Conservation (phyloP, 352 stramenopile species). For the Phytophthora sp. region DNA sequence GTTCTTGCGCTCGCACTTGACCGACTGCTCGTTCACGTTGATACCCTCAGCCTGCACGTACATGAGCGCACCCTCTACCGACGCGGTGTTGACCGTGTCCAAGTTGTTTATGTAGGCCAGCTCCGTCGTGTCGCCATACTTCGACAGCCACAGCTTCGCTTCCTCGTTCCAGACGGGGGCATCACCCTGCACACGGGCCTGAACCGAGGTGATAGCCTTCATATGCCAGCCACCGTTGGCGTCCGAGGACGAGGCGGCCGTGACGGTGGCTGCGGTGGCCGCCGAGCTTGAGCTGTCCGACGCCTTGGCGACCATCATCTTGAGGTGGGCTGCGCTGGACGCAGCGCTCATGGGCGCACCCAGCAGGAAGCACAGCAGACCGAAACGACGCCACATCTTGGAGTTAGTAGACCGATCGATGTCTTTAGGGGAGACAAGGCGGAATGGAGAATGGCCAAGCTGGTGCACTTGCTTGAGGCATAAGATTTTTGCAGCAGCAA, state of each 20-base stretch:
- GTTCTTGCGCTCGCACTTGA: constrained; percentile 66
- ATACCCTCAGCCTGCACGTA: constrained; percentile 75
- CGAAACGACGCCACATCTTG: constrained; percentile 23
- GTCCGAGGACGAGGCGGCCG: not conserved
- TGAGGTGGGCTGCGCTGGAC: constrained; percentile 12
- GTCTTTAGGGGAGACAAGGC: constrained; percentile 6
- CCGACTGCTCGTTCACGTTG: constrained; percentile 46
- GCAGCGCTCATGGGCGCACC: constrained; percentile 7
- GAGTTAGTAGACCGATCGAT: constrained; percentile 2
- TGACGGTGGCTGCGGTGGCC: constrained; percentile 6
- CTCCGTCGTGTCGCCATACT: constrained; percentile 48
- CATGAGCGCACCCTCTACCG: constrained; percentile 68
- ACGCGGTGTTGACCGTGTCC: constrained; percentile 65
- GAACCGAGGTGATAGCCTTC: constrained; percentile 43
- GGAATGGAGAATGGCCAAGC: constrained; percentile 15
- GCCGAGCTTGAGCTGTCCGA: not conserved
- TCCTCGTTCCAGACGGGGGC: constrained; percentile 46
- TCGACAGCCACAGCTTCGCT: constrained; percentile 42
- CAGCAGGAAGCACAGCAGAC: constrained; percentile 19
- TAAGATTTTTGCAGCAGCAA: not conserved
- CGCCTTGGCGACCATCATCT: constrained; percentile 8
- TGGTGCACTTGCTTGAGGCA: not conserved
- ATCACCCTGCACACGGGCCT: constrained; percentile 63
- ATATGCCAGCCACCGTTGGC: constrained; percentile 33
- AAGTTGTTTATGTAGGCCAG: constrained; percentile 48